Evolutionary conservation across 2,329 filamentous ascomycete species (phyloP).

Genomic region (Hymenoscyphus fructigenus): DNA sequence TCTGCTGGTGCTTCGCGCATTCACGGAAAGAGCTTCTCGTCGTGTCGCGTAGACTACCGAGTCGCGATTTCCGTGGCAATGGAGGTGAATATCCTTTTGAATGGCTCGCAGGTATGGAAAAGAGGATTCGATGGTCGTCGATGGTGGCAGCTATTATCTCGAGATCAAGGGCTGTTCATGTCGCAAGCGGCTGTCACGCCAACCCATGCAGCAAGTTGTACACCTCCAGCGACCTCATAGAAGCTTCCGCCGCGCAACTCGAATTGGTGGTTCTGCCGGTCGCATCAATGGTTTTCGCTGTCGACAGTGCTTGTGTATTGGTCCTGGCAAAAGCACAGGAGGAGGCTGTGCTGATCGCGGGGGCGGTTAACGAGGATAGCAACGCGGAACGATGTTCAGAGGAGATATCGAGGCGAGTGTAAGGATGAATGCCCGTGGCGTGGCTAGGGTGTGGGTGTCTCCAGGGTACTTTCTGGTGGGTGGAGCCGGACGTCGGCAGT

Average conservation of each 20-base stretch:
- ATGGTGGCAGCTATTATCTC: slow-evolving; percentile 18
- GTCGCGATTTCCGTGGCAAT: background rate
- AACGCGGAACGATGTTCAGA: background rate
- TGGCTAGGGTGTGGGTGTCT: too few species aligned
- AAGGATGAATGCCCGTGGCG: too few species aligned
- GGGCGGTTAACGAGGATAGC: background rate
- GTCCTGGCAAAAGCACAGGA: background rate
- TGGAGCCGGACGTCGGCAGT: too few species aligned
- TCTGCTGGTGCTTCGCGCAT: background rate
- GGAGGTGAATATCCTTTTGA: background rate
- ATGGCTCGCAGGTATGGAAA: background rate
- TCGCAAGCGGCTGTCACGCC: slow-evolving; percentile 25
- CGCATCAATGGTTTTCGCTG: slow-evolving; percentile 2
- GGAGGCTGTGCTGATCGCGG: background rate
- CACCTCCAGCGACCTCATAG: slow-evolving; percentile 20
- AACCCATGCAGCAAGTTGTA: slow-evolving; percentile 15
- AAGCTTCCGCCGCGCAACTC: slow-evolving; percentile 18
- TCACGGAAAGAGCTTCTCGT: background rate
- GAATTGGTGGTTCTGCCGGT: slow-evolving; percentile 9
- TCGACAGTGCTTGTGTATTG: background rate
- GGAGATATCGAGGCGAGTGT: background rate
- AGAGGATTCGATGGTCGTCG: background rate
- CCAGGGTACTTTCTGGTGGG: too few species aligned
- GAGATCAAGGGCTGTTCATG: slow-evolving; percentile 30
- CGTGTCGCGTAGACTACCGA: background rate